Conservation (phyloP, 345 rosid species). For the Eucalyptus marginata region DNA sequence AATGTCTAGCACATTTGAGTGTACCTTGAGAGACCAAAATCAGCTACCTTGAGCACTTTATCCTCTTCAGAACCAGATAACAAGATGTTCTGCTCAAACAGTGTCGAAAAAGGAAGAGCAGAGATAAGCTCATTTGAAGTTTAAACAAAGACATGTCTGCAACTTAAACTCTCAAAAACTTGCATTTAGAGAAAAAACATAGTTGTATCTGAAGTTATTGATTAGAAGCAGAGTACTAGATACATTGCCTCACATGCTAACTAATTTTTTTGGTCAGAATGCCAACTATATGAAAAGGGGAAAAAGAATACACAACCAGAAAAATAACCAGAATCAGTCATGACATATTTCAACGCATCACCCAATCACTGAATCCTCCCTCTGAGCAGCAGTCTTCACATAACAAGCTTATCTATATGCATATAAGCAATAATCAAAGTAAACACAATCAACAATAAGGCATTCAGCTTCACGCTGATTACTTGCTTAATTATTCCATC, state of each 20-base stretch:
- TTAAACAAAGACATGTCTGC: background rate
- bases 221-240: background rate
- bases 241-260: background rate
- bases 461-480: background rate
- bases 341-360: background rate
- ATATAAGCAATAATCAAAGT: background rate
- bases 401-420: background rate
- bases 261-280: background rate
- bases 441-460: background rate
- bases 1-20: background rate
- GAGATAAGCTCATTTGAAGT: background rate
- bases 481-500: background rate
- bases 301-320: background rate
- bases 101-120: background rate
- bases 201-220: background rate
- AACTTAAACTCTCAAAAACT: background rate
- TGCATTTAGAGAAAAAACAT: background rate
- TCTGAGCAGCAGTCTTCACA: background rate
- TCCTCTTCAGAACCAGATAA: slow-evolving; percentile 24
- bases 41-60: slow-evolving; percentile 56
- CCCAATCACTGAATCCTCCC: background rate
- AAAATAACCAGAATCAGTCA: background rate
- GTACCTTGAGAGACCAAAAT: slow-evolving; percentile 72
- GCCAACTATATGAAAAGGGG: background rate
- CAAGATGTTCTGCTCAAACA: slow-evolving; percentile 39